Percentiles rank a stretch among this genome's conserved stretches.
These are phyloP conservation scores for Colletotrichum truncatum DNA, from an alignment of 2,329 filamentous ascomycete species.

Conservation along the genomic window DNA sequence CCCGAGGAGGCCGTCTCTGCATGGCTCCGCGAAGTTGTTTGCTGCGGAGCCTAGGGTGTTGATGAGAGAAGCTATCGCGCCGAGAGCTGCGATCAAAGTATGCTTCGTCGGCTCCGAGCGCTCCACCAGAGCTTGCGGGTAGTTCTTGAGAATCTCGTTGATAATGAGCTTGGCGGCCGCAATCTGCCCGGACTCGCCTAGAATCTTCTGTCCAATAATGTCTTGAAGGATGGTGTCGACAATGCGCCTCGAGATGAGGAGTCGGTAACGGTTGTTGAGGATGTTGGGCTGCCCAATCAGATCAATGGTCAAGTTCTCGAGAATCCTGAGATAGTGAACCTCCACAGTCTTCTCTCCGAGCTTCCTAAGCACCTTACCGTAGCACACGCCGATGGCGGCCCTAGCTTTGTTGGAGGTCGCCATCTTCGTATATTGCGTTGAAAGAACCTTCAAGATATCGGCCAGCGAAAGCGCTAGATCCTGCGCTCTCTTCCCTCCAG, in stretches of 20 bases:
- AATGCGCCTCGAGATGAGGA: slow-evolving; percentile 85
- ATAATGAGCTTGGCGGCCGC: slow-evolving; percentile 83
- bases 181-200: slow-evolving; percentile 90
- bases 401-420: slow-evolving; percentile 83
- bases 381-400: slow-evolving; percentile 87
- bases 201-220: slow-evolving; percentile 80
- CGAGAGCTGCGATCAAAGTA: slow-evolving; percentile 80
- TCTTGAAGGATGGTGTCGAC: slow-evolving; percentile 86
- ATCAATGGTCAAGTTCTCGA: slow-evolving; percentile 82
- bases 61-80: slow-evolving; percentile 82
- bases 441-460: slow-evolving; percentile 83
- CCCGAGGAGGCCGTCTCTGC: slow-evolving; percentile 87
- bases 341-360: slow-evolving; percentile 87
- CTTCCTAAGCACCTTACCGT: slow-evolving; percentile 80
- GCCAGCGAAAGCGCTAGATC: slow-evolving; percentile 78
- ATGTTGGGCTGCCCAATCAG: slow-evolving; percentile 81
- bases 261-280: slow-evolving; percentile 84
- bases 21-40: slow-evolving; percentile 80
- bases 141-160: slow-evolving; percentile 92
- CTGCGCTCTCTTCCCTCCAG: slow-evolving; percentile 73
- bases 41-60: slow-evolving; percentile 83
- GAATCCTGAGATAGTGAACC: slow-evolving; percentile 81
- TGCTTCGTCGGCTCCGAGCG: slow-evolving; percentile 90
- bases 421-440: slow-evolving; percentile 80
- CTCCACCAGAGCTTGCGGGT: slow-evolving; percentile 88